Evolutionary conservation across 345 rosid species (phyloP), one percentile per base, ranked within the genome.

Genomic region (Dovyalis caffra): DNA sequence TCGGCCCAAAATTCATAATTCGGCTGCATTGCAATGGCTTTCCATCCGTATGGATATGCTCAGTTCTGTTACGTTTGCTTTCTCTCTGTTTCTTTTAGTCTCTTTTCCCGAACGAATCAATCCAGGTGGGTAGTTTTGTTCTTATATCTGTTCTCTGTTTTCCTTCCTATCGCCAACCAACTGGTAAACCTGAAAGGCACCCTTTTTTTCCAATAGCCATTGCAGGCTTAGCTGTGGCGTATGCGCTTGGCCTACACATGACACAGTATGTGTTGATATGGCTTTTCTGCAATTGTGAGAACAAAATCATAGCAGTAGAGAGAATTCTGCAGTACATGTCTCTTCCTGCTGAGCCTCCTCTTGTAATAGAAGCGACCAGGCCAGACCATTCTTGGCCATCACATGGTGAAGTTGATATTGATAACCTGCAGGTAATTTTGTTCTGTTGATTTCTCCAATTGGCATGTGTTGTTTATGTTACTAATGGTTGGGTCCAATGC

Each of bases 271-370:
- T 68, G 87, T 78, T 92, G n/a, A 87, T 92, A 66, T 87, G 95
- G 97, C 85, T 64, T 66, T 84, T 90, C 15, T 92, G 97, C 85
- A 77, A 68, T 68, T 71, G 86, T 35, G 97, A 94, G 87, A 92
- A 91, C 83, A 84, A 85, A 82, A 92, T 94, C 77, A 92, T 92
- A 82, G 85, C 98, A 12, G 97, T 94, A 7, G 97, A 94, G 83
- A 89, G 96, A 76, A 89, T 94, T 29, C 85, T 94, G 76, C 97
- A 94, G 86, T 92, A 92, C 82, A 82, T 86, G 64, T 79, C 67
- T 45, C 87, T 89, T 68, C 83, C 89, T 3, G 88, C 88, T 68
- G 98, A 94, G 75, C 92, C 98, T 70, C 88, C 97, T 56, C 90
- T 94, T 67, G 85, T 85, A 28, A 81, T 89, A 37, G 97, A 90